Base-by-base conservation (phyloP, 495 filamentous ascomycete genomes). In the Cudoniella acicularis region DNA sequence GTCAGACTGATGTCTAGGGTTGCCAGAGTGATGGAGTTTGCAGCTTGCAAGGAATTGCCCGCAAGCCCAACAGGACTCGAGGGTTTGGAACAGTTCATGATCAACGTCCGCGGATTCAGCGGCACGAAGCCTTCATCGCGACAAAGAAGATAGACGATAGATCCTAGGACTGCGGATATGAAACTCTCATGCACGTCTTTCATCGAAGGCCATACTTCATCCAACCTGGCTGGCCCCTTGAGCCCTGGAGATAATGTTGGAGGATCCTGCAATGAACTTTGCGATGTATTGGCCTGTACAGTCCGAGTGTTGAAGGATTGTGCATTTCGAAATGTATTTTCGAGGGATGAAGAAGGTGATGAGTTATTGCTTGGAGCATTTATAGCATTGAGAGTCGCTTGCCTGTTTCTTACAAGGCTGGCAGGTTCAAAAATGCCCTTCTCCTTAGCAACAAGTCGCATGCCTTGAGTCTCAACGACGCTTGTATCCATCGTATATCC, bases 311-410 rank as follows among this genome's bases (percentile, higher is more conserved):
- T 64, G 61, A 66, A 59, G 8, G 67, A 20, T 51, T 75, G 77
- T 1, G 66, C 55, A 54, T 58, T 71, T 49, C 74, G 71, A 43
- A 72, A 53, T 24, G 70, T 50, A 47, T 67, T 41, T 13, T 82
- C 80, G 4, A 75, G 43, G 46, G 67, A 71, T 21, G 78, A 76
- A n/a, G 68, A 72, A 4, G 71, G 72, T 9, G 79, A 80, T 10
- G 77, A 76, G 18, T 74, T 79, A 60, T 72, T 78, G 43, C 67
- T 78, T 18, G 78, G 76, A 10, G 79, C 78, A 56, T 70, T 75
- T 30, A 65, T 69, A 8, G 67, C 49, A 52, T 45, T 57, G 2
- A 46, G 10, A 45, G 53, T 46, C 16, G 10, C 25, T 22, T 54
- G 57, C 52, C 76, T 78, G 26, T 62, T 72, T 64, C 72, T 81